A percentile compares a stretch with the other conserved stretches of the same genome.
Evolutionary conservation across 306 rosid species (phyloP).

Genomic region (Medicago ruthenica): DNA sequence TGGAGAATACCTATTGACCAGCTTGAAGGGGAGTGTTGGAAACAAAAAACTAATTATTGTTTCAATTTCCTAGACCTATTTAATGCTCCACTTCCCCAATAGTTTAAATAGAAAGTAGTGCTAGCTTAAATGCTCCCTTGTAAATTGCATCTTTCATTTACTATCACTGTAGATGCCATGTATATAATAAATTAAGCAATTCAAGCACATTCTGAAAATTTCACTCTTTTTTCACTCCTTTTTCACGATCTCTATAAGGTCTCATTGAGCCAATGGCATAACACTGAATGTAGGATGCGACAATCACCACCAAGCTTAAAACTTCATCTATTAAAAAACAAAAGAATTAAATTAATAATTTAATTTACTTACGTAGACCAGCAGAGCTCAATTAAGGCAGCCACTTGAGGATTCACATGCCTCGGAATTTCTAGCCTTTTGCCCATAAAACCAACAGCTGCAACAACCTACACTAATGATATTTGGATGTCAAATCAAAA

Average conservation of each 20-base stretch:
- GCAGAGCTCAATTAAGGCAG: slow-evolving; percentile 82
- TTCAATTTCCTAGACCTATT: too few species aligned
- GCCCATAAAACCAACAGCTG: slow-evolving; percentile 85
- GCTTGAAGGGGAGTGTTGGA: too few species aligned
- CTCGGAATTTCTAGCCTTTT: slow-evolving; percentile 84
- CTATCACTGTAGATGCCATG: too few species aligned
- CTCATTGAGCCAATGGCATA: neutral
- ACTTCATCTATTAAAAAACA: neutral
- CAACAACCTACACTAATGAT: slow-evolving; percentile 67
- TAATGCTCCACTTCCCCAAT: too few species aligned
- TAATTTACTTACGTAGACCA: slow-evolving; percentile 78
- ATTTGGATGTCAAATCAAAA: slow-evolving; percentile 35
- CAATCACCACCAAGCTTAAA: neutral
- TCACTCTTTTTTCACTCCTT: too few species aligned
- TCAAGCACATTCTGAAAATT: too few species aligned
- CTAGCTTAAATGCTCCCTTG: too few species aligned
- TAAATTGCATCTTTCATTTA: too few species aligned
- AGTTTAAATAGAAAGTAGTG: too few species aligned
- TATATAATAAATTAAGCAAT: too few species aligned
- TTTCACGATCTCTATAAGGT: neutral
- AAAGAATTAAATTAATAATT: slow-evolving; percentile 1
- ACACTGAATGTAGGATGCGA: neutral
- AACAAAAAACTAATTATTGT: too few species aligned
- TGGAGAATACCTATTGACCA: too few species aligned
- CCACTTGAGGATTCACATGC: slow-evolving; percentile 69